Evolutionary conservation across 495 filamentous ascomycete genomes (phyloP), one percentile per base, ranked within the genome.

Genomic region (Podospora bellae-mahoneyi): DNA sequence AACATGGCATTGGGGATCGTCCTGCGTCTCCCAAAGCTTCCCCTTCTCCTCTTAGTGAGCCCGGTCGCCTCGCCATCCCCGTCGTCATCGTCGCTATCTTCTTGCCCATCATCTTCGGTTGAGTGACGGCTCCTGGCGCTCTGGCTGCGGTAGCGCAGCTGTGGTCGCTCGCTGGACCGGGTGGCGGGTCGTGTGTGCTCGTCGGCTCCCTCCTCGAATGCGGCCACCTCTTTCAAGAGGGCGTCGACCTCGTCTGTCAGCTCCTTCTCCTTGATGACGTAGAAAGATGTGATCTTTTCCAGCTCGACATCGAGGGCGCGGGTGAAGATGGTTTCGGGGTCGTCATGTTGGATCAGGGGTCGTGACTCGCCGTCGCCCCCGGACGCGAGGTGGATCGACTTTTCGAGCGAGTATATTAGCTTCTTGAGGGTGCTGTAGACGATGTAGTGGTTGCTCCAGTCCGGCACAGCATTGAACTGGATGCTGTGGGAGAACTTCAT

Each of bases 401-500:
- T 95, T 79, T 99, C 95, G 69, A 99, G 89, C 28, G 88, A 86
- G 81, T 97, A 99, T 70, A 99, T 97, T 67, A 97, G 82, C 84
- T 99, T 99, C 86, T 99, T 99, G 70, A 98, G 87, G 74, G 97
- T 98, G 77, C 92, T 96, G 79, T 99, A 99, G 65, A 93, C 89
- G 73, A 99, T 95, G 78, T 99, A 99, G 78, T 97, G 87, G 69
- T 88, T 91, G 81, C 93, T 97, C 95, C 95, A 99, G 76, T 99
- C 95, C 23, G 96, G 95, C 66, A 99, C 96, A 66, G 95, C 93
- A 80, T 99, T 99, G 81, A 99, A 99, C 82, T 99, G 95, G 71
- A 99, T 89, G 80, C 96, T 98, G 77, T 98, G 95, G 62, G 95
- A 97, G 84, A 99, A 99, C 87, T 97, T 98, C 95, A 99, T 99